Evolutionary conservation across 2,329 filamentous ascomycete species (phyloP), one percentile per base, ranked within the genome.

Genomic region (Metarhizium rileyi): DNA sequence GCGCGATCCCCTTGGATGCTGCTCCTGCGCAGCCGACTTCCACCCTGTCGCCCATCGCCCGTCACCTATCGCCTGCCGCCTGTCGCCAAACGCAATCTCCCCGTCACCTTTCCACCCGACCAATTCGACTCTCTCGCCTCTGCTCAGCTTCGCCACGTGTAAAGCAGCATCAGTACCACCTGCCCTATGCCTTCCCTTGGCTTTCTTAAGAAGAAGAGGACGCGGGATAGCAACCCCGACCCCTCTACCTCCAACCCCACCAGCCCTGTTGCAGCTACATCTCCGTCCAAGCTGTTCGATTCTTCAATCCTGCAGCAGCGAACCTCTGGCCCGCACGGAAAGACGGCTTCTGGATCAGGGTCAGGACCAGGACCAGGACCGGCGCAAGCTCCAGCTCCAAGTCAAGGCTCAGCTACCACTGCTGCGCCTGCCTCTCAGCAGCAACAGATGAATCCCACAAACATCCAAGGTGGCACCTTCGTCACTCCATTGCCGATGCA

Each of bases 181-280:
- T 50, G 44, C 40, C 67, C 63, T 64, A 97, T 98, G 93, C 93
- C 90, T 83, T 87, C 81, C 70, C 81, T 96, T 76, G 89, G 89
- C 70, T 90, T 96, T 67, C 82, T 97, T 67, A 96, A 96, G 81
- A 97, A 95, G 81, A 95, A 95, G 80, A 85, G 90, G 81, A 95
- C 90, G 73, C 94, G 90, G 81, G 90, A 96, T 75, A 86, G 83
- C 65, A 80, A 83, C 66, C 76, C 80, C 66, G 83, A 87, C 66
- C 78, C 77, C 60, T 81, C 83, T 63, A 76, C 82, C 62, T 76
- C 76, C 57, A 85, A 85, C 66, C 76, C 80, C 58, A 77, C 76
- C 57, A 83, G 80, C 62, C 78, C 80, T 53, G 72, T 81, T 60
- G 83, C 81, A 53, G 76, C 80, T 52, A 75, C 76, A 55, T 72